These are phyloP conservation scores for Coelastrella sp. DNA, from an alignment of 139 green algal genomes.

Conservation along the genomic window DNA sequence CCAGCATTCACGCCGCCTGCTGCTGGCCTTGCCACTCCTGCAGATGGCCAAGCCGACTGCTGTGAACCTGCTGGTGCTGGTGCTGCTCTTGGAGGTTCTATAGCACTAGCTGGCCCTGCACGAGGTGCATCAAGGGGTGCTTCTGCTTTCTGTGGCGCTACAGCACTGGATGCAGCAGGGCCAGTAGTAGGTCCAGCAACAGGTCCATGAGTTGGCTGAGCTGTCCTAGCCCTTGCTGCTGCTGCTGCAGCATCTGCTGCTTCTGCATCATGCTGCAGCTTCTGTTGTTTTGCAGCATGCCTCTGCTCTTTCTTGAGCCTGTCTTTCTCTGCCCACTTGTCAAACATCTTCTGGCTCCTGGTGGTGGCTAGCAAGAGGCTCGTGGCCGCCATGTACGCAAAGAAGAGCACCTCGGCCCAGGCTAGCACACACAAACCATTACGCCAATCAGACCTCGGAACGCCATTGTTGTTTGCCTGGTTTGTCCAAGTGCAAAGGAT, in stretches of 20 bases:
- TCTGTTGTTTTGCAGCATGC: background rate
- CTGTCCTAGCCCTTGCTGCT: background rate
- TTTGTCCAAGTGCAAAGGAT: slow-evolving; percentile 23
- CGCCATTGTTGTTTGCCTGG: slow-evolving; percentile 10
- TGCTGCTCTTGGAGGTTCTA: background rate
- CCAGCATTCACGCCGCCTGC: background rate
- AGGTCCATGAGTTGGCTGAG: background rate
- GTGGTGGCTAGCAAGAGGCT: background rate
- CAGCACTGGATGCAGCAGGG: background rate
- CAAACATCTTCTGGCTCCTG: slow-evolving; percentile 19
- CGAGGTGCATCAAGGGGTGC: too few relatives aligned
- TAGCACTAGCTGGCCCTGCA: background rate
- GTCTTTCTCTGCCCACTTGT: slow-evolving; percentile 19
- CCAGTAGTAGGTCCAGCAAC: background rate
- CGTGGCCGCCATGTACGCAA: background rate
- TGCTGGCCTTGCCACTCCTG: background rate
- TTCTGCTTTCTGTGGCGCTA: background rate
- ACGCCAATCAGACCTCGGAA: background rate
- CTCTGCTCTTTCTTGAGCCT: background rate
- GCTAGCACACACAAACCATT: slow-evolving; percentile 37
- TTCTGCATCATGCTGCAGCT: background rate
- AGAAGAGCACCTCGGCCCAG: slow-evolving; percentile 18
- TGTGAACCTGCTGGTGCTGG: background rate
- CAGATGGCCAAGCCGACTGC: background rate
- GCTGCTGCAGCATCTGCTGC: background rate